Percentiles rank a stretch among this genome's conserved stretches.
phyloP scores from a whole-genome alignment of 148 eudicot species.

The Euryodendron excelsum region DNA sequence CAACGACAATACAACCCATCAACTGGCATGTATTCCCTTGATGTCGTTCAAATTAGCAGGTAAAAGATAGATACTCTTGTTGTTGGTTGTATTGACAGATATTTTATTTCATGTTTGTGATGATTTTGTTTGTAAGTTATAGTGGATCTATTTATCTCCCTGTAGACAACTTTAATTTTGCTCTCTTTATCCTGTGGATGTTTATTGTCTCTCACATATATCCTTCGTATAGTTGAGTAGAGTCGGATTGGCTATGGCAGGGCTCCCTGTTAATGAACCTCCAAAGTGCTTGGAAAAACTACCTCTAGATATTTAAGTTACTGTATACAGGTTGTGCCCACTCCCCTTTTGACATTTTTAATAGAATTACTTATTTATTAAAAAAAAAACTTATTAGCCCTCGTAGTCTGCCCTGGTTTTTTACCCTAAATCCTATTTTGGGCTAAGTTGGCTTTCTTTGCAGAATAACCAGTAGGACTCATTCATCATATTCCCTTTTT shows the following conservation, averaged over 20 bases:
- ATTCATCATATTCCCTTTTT: no score
- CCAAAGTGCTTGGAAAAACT: not conserved
- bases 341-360: no score
- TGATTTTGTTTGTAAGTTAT: not conserved
- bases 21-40: conserved; percentile 95
- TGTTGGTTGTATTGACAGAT: not conserved
- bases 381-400: not conserved
- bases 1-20: conserved; percentile 91
- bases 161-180: not conserved
- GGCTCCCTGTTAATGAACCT: not conserved
- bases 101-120: not conserved
- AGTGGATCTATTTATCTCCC: not conserved
- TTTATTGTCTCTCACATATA: not conserved
- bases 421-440: not conserved
- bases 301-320: not conserved
- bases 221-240: not conserved
- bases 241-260: not conserved
- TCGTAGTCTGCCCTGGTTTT: not conserved
- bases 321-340: no score
- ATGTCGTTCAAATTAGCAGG: conserved; percentile 90
- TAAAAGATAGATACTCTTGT: conserved; percentile 18
- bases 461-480: no score
- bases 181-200: not conserved
- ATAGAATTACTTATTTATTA: no score
- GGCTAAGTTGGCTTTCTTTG: conserved; percentile 1